Evolutionary conservation across 2,329 filamentous ascomycete species (phyloP).

Genomic region (Zasmidium citrigriseum): DNA sequence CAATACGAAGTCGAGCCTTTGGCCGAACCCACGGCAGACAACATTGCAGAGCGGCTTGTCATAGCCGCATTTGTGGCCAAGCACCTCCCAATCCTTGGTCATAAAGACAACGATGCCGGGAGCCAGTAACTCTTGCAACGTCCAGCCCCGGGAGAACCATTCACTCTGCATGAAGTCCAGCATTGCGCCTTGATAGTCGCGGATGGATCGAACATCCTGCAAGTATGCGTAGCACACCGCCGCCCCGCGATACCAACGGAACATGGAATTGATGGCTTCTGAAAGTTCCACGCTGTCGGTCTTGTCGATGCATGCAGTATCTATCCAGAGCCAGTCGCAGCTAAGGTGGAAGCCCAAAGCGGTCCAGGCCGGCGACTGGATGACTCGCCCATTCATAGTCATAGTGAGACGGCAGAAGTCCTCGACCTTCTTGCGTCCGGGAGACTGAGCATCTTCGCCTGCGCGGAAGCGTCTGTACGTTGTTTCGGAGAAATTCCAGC

Average conservation of each 20-base stretch:
- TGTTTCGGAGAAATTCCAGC: constrained; percentile 7
- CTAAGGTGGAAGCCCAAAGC: background rate
- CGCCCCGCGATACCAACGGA: constrained; percentile 20
- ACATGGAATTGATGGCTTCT: constrained; percentile 23
- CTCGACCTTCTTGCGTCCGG: constrained; percentile 8
- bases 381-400: background rate
- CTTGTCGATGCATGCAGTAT: constrained; percentile 26
- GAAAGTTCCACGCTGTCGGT: constrained; percentile 17
- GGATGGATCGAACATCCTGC: background rate
- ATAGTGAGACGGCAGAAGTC: background rate
- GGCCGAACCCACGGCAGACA: background rate
- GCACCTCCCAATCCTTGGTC: constrained; percentile 11
- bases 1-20: background rate
- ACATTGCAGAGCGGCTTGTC: background rate
- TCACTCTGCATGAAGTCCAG: background rate
- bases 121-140: constrained; percentile 6
- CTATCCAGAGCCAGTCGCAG: constrained; percentile 19
- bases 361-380: background rate
- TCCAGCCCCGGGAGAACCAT: constrained; percentile 9
- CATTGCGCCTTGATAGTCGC: background rate
- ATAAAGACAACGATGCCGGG: constrained; percentile 6
- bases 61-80: constrained; percentile 14
- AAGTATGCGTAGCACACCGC: constrained; percentile 22
- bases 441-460: background rate
- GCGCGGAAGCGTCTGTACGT: background rate